A percentile compares a stretch with the other conserved stretches of the same genome.
phyloP scores from a whole-genome alignment of 202 grass and related monocot species.

The Carex sylvatica region DNA sequence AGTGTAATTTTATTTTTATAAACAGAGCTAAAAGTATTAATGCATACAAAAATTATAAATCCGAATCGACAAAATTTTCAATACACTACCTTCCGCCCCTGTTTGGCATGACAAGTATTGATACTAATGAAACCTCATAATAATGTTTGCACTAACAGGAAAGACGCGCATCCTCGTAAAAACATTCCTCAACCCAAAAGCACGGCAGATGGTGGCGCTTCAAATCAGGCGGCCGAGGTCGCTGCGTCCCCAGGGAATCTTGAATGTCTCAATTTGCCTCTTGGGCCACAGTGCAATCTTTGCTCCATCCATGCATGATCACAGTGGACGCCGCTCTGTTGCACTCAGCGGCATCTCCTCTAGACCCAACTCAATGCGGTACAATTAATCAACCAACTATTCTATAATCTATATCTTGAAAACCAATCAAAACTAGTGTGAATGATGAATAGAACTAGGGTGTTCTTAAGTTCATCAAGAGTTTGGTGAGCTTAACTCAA shows the following conservation, averaged over 20 bases:
- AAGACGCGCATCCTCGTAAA: slow-evolving; percentile 49
- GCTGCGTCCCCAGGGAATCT: slow-evolving; percentile 59
- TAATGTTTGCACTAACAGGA: neutral
- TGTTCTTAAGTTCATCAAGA: too few relatives aligned
- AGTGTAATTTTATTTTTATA: too few relatives aligned
- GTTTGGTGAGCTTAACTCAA: too few relatives aligned
- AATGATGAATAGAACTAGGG: neutral
- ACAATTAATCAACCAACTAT: neutral
- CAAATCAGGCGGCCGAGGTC: slow-evolving; percentile 52
- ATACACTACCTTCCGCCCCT: too few relatives aligned
- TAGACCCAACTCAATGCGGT: slow-evolving; percentile 15
- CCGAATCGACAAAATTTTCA: too few relatives aligned
- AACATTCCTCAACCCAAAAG: slow-evolving; percentile 33
- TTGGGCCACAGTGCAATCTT: slow-evolving; percentile 25
- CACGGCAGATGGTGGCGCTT: slow-evolving; percentile 47
- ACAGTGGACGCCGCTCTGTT: slow-evolving; percentile 36
- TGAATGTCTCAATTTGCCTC: slow-evolving; percentile 63
- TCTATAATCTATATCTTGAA: neutral
- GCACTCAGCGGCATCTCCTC: slow-evolving; percentile 47
- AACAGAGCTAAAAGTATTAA: too few relatives aligned
- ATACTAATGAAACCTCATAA: neutral
- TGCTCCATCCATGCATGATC: slow-evolving; percentile 25
- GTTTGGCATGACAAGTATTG: neutral
- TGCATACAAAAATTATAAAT: too few relatives aligned
- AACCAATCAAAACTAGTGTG: neutral